These are phyloP conservation scores for Funneliformis mosseae DNA, from an alignment of 192 early-diverging fungal genomes.

Conservation along the genomic window DNA sequence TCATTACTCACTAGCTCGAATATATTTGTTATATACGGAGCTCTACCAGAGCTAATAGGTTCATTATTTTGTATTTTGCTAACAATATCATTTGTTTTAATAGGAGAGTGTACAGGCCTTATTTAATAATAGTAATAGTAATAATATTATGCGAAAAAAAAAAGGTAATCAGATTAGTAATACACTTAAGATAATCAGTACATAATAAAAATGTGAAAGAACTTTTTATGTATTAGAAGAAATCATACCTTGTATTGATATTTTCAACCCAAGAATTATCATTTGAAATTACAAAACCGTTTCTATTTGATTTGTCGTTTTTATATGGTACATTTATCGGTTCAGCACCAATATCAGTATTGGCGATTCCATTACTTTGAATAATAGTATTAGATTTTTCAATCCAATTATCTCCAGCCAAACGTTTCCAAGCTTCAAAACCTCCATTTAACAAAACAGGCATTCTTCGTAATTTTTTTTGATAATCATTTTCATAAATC, in stretches of 20 bases:
- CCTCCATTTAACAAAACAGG: conserved; percentile 82
- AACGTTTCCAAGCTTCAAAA: conserved; percentile 72
- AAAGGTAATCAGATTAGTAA: background rate
- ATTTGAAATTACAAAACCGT: conserved; percentile 28
- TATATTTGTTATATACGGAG: background rate
- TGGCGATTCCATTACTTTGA: conserved; percentile 45
- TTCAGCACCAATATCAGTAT: no score
- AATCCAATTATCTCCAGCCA: conserved; percentile 53
- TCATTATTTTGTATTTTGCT: background rate
- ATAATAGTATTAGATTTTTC: conserved; percentile 38
- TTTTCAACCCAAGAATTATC: background rate
- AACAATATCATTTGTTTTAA: background rate
- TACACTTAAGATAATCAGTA: background rate
- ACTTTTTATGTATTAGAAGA: background rate
- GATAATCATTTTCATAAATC: conserved; percentile 65
- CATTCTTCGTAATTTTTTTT: conserved; percentile 49
- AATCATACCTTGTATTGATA: background rate
- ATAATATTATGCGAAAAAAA: no score
- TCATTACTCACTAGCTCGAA: background rate
- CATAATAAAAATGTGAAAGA: background rate
- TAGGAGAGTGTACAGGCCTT: background rate
- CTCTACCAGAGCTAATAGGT: background rate
- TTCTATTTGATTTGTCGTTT: conserved; percentile 34
- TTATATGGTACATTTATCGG: conserved; percentile 21
- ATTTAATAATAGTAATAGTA: background rate